A percentile compares a stretch with the other conserved stretches of the same genome.
Conservation (phyloP, 306 rosid genomes). For the Fragaria ananassa region DNA sequence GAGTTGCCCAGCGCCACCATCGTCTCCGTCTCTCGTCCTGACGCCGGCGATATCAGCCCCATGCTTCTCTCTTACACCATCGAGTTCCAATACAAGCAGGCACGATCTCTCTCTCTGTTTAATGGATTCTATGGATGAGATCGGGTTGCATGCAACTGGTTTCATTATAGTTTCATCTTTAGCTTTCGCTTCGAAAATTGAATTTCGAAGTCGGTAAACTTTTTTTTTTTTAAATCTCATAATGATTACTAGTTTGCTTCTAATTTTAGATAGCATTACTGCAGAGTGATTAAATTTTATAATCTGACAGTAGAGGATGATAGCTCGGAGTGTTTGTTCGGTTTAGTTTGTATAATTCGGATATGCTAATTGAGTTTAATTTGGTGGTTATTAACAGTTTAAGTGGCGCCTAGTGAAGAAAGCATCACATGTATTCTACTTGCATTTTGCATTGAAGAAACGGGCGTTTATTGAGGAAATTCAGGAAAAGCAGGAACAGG, state of each 20-base stretch:
- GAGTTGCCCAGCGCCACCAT: slow-evolving; percentile 79
- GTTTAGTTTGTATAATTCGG: no score
- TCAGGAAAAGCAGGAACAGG: slow-evolving; percentile 98
- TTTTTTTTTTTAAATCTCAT: no score
- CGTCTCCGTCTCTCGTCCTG: slow-evolving; percentile 92
- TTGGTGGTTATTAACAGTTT: slow-evolving; percentile 47
- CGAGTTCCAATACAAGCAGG: slow-evolving; percentile 87
- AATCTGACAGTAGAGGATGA: background rate
- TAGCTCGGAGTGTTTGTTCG: no score
- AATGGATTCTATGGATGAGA: background rate
- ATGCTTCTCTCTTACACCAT: slow-evolving; percentile 87
- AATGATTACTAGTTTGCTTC: background rate
- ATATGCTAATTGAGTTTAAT: background rate
- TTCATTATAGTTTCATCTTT: background rate
- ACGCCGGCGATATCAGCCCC: slow-evolving; percentile 86
- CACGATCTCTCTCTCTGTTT: slow-evolving; percentile 1
- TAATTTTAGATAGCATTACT: background rate
- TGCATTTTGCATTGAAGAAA: slow-evolving; percentile 90
- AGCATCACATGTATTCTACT: slow-evolving; percentile 83
- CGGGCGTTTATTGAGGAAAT: slow-evolving; percentile 89
- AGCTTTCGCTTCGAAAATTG: background rate
- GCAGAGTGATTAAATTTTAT: background rate
- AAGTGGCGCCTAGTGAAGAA: slow-evolving; percentile 96
- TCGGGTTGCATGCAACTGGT: background rate
- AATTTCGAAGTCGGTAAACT: background rate